phyloP scores from a whole-genome alignment of 352 stramenopile species.

The Globisporangium nodosum region DNA sequence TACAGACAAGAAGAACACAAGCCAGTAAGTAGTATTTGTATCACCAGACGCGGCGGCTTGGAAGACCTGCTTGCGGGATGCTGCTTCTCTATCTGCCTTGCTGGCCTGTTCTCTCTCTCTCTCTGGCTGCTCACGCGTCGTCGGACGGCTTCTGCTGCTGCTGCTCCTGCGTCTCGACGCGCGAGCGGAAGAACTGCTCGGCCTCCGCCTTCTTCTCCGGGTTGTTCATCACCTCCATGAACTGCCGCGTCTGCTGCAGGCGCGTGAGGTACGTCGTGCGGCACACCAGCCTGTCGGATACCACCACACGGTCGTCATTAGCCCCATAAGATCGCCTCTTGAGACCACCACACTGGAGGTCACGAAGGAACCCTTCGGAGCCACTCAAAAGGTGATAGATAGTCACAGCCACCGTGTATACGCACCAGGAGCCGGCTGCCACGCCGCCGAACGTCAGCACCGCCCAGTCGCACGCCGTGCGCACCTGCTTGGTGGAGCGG shows the following conservation, averaged over 20 bases:
- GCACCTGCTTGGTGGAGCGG: conserved; percentile 49
- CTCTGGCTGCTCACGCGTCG: neutral
- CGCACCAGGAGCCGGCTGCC: conserved; percentile 46
- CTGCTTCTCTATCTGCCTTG: too few relatives aligned
- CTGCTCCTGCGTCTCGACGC: conserved; percentile 35
- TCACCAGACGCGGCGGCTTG: too few relatives aligned
- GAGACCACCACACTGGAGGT: neutral
- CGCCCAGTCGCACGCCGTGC: conserved; percentile 59
- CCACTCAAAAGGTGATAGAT: neutral
- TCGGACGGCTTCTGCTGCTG: neutral
- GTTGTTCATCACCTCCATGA: conserved; percentile 86
- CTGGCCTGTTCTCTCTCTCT: neutral
- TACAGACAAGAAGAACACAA: too few relatives aligned
- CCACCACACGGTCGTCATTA: neutral
- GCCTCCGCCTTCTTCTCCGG: conserved; percentile 60
- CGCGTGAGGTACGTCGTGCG: conserved; percentile 41
- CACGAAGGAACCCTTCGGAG: too few relatives aligned
- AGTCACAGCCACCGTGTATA: too few relatives aligned
- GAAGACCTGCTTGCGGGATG: too few relatives aligned
- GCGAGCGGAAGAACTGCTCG: conserved; percentile 69
- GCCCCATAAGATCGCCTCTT: neutral
- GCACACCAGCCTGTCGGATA: conserved; percentile 47
- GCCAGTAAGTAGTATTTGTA: too few relatives aligned
- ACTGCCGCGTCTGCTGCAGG: conserved; percentile 58
- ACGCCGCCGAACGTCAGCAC: conserved; percentile 60